Percentiles rank a stretch among this genome's conserved stretches.
phyloP scores from a whole-genome alignment of 1,284 basidiomycete genomes.

The Singerocomus inundabilis region DNA sequence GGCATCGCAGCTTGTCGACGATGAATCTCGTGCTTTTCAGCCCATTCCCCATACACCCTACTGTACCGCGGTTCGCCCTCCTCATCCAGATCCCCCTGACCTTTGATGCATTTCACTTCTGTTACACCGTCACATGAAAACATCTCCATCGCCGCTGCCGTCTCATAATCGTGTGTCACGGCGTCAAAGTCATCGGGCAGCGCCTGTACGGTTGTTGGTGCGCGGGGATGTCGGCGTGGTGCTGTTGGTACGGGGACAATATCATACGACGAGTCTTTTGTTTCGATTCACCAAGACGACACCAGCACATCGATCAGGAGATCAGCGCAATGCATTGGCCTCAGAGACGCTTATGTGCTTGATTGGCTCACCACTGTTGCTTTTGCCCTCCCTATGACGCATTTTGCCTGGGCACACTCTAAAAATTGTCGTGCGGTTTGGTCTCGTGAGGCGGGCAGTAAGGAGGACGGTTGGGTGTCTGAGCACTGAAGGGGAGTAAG shows the following conservation, averaged over 20 bases:
- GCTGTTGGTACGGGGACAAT: conserved; percentile 23
- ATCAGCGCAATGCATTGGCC: conserved; percentile 11
- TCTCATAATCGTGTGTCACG: conserved; percentile 29
- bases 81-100: conserved; percentile 6
- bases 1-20: conserved; percentile 24
- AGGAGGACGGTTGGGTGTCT: not conserved
- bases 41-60: conserved; percentile 35
- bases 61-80: conserved; percentile 24
- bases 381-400: conserved; percentile 21
- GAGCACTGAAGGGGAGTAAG: not conserved
- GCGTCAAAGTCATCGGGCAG: conserved; percentile 34
- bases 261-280: conserved; percentile 34
- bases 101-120: conserved; percentile 21
- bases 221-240: conserved; percentile 27
- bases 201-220: conserved; percentile 34
- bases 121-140: conserved; percentile 25
- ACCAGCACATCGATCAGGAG: conserved; percentile 12
- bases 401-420: conserved; percentile 7
- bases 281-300: not conserved
- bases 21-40: conserved; percentile 27
- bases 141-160: conserved; percentile 24
- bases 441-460: not conserved
- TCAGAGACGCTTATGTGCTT: not conserved
- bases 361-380: conserved; percentile 26
- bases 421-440: not conserved